Evolutionary conservation across 164 flowering plant species (phyloP).

Genomic region (grape (Vitis vinifera)): ASM3070453v1 NC_081817.1:9173501-9174000

Average conservation of each 20-base stretch:
- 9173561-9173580: conserved; percentile 36
- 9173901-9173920: conserved; percentile 31
- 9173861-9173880: conserved; percentile 14
- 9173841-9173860: conserved; percentile 12
- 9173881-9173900: conserved; percentile 25
- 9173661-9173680: conserved; percentile 1
- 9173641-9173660: conserved; percentile 30
- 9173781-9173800: too few species aligned
- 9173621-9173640: conserved; percentile 27
- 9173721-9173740: too few species aligned
- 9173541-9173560: conserved; percentile 31
- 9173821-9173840: neutral
- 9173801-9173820: too few species aligned
- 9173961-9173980: neutral
- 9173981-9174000: too few species aligned
- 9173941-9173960: conserved; percentile 4
- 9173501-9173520: conserved; percentile 34
- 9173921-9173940: conserved; percentile 34
- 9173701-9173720: too few species aligned
- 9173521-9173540: conserved; percentile 31
- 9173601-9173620: conserved; percentile 32
- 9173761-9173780: too few species aligned
- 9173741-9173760: too few species aligned
- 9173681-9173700: too few species aligned
- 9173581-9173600: conserved; percentile 36